Base-by-base conservation (phyloP, 1,139 yeast genomes). In the Lodderomyces elongisporus region DNA sequence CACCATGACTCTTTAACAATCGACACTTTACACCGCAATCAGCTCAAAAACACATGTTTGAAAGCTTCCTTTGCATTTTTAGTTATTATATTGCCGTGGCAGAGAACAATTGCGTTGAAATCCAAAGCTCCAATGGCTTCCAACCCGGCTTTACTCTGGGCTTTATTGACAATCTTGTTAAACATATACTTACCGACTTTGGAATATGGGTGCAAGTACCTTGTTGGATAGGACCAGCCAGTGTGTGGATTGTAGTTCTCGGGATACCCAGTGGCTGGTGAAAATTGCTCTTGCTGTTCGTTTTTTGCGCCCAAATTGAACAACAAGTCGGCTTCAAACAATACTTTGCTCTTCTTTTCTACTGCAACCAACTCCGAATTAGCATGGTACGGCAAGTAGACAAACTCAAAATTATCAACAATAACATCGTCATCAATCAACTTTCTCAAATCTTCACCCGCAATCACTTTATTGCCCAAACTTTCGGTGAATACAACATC, bases 21-120 rank as follows among this genome's bases (percentile, higher is more conserved):
- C n/a, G n/a, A n/a, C n/a, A n/a, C n/a, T n/a, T n/a, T n/a, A n/a
- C n/a, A n/a, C n/a, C n/a, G n/a, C 22, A 20, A 8, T 20, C 28
- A 32, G 3, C n/a, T n/a, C 8, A 38, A 27, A 20, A 43, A 43
- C 3, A 32, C 45, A 29, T 40, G 35, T 30, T 50, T 49, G 45
- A 57, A 61, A 6, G 48, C 51, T 16, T 50, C 47, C 39, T 62
- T 62, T n/a, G 69, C 77, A 33, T 63, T 56, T 3, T 50, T 48
- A 12, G 71, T 74, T 36, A 77, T 54, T 12, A 74, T 60, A 36
- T 70, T 71, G 5, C 85, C 85, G 47, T 79, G 85, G 42, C 80
- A 73, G 48, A 71, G 62, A 22, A 79, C 68, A 36, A 77, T 60
- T 14, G 60, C 57, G 15, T 70, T 64, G 41, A 77, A 70, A 30